phyloP scores from a whole-genome alignment of 2,329 filamentous ascomycete species.

The Monosporascus sp. region DNA sequence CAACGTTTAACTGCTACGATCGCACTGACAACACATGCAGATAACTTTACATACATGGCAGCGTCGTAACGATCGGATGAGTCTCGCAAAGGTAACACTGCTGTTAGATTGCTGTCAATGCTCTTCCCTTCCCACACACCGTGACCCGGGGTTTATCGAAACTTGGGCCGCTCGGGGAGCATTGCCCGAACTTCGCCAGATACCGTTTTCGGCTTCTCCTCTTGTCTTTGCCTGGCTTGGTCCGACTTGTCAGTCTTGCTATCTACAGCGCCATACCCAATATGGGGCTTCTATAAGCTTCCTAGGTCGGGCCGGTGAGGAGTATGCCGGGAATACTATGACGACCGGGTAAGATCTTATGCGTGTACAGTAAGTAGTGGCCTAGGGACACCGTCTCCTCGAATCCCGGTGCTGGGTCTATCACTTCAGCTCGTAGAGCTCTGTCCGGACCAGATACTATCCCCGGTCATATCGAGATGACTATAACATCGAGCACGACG shows the following conservation, averaged over 20 bases:
- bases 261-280: neutral
- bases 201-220: neutral
- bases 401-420: too few species aligned
- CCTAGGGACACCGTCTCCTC: too few species aligned
- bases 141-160: neutral
- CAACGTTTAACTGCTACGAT: neutral
- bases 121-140: neutral
- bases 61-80: neutral
- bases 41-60: neutral
- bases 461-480: neutral
- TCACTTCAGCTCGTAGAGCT: too few species aligned
- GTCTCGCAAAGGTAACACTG: neutral
- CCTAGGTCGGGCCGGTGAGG: neutral
- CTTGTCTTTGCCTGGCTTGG: neutral
- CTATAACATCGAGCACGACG: neutral
- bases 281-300: neutral
- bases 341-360: too few species aligned
- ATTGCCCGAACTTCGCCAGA: neutral
- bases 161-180: neutral
- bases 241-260: constrained; percentile 7
- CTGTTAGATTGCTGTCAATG: neutral
- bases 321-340: neutral
- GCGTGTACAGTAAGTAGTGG: too few species aligned
- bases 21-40: neutral
- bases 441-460: neutral